These are phyloP conservation scores for Trypanosomatidae sp. DNA, from an alignment of 208 protist species.

Conservation along the genomic window DNA sequence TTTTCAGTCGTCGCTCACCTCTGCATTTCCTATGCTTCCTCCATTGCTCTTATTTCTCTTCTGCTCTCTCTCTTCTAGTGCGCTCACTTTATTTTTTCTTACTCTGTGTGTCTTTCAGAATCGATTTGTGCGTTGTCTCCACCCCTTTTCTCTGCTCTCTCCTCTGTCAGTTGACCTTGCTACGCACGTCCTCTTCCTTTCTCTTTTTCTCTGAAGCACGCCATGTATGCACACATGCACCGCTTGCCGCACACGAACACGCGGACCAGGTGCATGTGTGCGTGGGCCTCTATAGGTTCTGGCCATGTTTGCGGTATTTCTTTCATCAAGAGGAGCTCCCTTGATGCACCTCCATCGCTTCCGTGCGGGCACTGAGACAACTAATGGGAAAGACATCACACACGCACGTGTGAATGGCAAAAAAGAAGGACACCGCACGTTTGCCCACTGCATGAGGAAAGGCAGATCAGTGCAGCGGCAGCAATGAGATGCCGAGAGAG, in stretches of 20 bases:
- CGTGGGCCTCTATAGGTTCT: too few species aligned
- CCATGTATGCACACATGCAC: too few species aligned
- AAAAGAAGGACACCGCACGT: neutral
- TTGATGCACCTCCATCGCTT: neutral
- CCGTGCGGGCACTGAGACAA: neutral
- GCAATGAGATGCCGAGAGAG: neutral
- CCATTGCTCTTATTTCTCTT: conserved; percentile 1
- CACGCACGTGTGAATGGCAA: neutral
- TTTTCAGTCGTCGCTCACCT: neutral
- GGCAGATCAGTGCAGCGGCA: neutral
- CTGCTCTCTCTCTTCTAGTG: conserved; percentile 2
- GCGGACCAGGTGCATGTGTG: too few species aligned
- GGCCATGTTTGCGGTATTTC: neutral
- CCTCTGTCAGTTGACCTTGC: neutral
- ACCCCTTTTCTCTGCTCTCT: conserved; percentile 10
- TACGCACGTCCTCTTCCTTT: too few species aligned
- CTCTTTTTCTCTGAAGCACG: too few species aligned
- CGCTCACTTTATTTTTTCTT: conserved; percentile 3
- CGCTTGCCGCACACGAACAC: too few species aligned
- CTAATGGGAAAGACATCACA: neutral
- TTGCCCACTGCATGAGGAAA: neutral
- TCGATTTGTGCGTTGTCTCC: neutral
- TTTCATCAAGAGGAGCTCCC: neutral
- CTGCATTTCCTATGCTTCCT: neutral
- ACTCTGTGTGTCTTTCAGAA: neutral